These are phyloP conservation scores for Oldenlandia corymbosa DNA, from an alignment of 257 asterid species.

Conservation along the genomic window DNA sequence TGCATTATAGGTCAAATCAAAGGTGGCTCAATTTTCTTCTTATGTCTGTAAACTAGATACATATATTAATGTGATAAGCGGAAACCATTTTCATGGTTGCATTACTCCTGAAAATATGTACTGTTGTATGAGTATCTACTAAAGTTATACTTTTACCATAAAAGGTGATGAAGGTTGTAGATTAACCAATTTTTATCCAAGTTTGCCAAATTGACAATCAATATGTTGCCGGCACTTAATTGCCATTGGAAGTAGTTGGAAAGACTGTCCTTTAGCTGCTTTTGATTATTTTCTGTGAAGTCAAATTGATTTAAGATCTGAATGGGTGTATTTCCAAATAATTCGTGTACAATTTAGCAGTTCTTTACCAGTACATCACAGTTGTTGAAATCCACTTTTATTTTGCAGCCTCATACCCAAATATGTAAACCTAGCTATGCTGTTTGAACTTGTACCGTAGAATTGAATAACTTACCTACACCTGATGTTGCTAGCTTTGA, in stretches of 20 bases:
- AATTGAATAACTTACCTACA: background rate
- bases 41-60: background rate
- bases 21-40: background rate
- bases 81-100: background rate
- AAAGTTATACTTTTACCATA: background rate
- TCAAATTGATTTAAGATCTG: background rate
- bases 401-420: background rate
- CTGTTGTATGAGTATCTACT: background rate
- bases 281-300: background rate
- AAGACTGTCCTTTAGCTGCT: constrained; percentile 2
- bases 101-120: background rate
- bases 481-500: background rate
- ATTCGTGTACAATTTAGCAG: background rate
- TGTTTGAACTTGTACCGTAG: background rate
- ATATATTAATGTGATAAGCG: background rate
- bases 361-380: background rate
- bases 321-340: no score
- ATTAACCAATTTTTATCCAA: background rate
- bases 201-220: background rate
- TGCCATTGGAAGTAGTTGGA: background rate
- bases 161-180: background rate
- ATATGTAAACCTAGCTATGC: background rate
- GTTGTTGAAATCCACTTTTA: background rate
- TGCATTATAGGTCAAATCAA: background rate
- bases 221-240: background rate